A percentile compares a stretch with the other conserved stretches of the same genome.
phyloP scores from a whole-genome alignment of 164 flowering plant genomes.

The Umbilicus rupestris region DNA sequence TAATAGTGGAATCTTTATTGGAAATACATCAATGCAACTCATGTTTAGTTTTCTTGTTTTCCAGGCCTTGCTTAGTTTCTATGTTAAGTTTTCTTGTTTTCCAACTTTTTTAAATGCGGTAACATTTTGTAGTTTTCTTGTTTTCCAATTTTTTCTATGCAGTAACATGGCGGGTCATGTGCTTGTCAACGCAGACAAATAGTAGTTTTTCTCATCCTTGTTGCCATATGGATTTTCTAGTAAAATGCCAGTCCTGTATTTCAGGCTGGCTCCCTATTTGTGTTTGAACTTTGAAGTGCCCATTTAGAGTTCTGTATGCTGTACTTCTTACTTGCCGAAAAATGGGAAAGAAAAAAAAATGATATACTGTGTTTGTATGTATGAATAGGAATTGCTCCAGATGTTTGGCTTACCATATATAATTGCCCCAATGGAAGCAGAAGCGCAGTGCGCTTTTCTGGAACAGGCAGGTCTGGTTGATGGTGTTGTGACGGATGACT shows the following conservation, averaged over 20 bases:
- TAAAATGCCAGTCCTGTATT: neutral
- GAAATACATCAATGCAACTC: neutral
- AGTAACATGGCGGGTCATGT: neutral
- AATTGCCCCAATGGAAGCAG: slow-evolving; percentile 99
- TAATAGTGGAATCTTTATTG: neutral
- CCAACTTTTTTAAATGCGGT: neutral
- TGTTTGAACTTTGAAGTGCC: neutral
- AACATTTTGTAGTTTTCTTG: neutral
- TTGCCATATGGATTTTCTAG: neutral
- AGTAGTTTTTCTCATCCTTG: neutral
- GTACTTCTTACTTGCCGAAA: neutral
- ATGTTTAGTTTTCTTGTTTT: neutral
- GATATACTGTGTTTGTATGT: neutral
- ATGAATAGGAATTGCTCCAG: slow-evolving; percentile 73
- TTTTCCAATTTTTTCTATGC: neutral
- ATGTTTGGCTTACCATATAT: slow-evolving; percentile 96
- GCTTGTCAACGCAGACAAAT: neutral
- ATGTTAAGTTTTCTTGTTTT: neutral
- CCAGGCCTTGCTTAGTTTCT: neutral
- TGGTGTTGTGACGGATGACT: slow-evolving; percentile 98
- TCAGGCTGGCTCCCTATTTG: neutral
- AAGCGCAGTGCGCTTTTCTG: slow-evolving; percentile 96
- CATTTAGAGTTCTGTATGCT: neutral
- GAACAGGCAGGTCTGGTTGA: slow-evolving; percentile 76
- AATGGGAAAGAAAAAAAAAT: neutral